A percentile compares a stretch with the other conserved stretches of the same genome.
phyloP scores from a whole-genome alignment of 2,329 filamentous ascomycete species.

The Rhynchosporium graminicola region DNA sequence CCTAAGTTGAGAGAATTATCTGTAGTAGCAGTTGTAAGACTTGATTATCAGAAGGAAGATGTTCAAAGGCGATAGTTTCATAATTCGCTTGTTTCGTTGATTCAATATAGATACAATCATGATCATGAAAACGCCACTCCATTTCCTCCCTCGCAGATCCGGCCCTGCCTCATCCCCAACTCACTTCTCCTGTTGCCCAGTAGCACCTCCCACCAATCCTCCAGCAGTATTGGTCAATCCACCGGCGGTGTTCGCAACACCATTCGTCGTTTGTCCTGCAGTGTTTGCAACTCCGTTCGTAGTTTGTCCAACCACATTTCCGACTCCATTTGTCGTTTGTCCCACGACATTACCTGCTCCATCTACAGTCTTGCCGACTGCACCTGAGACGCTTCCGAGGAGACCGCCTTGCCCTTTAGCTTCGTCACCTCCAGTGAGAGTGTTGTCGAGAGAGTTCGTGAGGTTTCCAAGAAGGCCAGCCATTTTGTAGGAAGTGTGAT shows the following conservation, averaged over 20 bases:
- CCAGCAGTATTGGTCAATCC: constrained; percentile 19
- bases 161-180: background rate
- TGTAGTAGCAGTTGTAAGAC: no score
- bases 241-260: constrained; percentile 25
- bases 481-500: constrained; percentile 20
- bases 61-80: no score
- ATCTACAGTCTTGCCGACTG: constrained; percentile 42
- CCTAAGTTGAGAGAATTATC: no score
- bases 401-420: constrained; percentile 44
- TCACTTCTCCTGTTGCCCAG: constrained; percentile 11
- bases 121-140: background rate
- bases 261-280: constrained; percentile 29
- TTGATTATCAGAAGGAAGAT: no score
- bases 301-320: constrained; percentile 39
- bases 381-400: constrained; percentile 39
- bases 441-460: constrained; percentile 42
- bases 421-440: constrained; percentile 44
- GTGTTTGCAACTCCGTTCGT: constrained; percentile 31
- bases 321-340: constrained; percentile 39
- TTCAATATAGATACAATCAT: background rate
- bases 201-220: constrained; percentile 3
- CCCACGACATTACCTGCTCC: constrained; percentile 41
- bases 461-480: constrained; percentile 42
- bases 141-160: background rate
- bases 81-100: background rate